These are phyloP conservation scores for Tuctoria greenei DNA, from an alignment of 176 grass and related monocot genomes.

Conservation along the genomic window DNA sequence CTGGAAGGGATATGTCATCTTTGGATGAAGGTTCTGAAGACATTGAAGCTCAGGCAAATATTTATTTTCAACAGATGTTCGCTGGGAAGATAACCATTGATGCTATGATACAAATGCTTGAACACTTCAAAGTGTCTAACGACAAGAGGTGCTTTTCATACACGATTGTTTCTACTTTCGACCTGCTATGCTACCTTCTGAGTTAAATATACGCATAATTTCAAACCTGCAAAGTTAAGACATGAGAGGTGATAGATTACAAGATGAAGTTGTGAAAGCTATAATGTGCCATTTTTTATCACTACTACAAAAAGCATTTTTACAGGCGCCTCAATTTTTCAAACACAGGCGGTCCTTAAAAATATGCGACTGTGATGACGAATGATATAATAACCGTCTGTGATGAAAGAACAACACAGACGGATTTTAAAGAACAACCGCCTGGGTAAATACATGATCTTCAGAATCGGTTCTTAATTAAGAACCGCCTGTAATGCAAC, in stretches of 20 bases:
- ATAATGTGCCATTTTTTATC: neutral
- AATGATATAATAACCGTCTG: slow-evolving; percentile 4
- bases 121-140: slow-evolving; percentile 85
- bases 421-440: too few species aligned
- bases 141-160: slow-evolving; percentile 57
- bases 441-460: too few species aligned
- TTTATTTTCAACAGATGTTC: slow-evolving; percentile 95
- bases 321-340: neutral
- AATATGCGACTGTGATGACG: neutral
- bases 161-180: neutral
- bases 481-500: too few species aligned
- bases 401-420: too few species aligned
- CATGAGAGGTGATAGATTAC: neutral
- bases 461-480: too few species aligned
- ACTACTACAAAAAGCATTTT: too few species aligned
- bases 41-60: slow-evolving; percentile 68
- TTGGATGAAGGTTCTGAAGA: slow-evolving; percentile 62
- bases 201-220: neutral
- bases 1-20: slow-evolving; percentile 38
- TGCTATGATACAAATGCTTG: slow-evolving; percentile 89
- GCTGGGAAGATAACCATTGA: slow-evolving; percentile 76
- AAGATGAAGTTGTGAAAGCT: neutral
- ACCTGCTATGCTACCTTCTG: slow-evolving; percentile 9
- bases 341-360: too few species aligned
- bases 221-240: neutral